A percentile compares a stretch with the other conserved stretches of the same genome.
Conservation (phyloP, 1,139 yeast species). For the Geotrichum phurueaensis region DNA sequence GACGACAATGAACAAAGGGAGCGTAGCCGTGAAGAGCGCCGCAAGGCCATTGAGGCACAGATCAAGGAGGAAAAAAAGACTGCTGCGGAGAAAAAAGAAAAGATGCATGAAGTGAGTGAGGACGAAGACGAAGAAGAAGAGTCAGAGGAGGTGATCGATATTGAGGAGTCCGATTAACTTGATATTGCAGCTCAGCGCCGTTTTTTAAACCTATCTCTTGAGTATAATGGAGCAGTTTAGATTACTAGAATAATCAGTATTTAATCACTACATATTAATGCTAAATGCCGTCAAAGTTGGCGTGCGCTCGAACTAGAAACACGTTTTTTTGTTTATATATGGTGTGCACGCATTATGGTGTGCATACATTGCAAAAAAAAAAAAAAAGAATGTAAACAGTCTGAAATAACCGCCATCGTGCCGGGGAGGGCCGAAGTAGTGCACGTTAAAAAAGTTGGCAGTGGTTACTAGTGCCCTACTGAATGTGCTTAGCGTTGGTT, state of each 20-base stretch:
- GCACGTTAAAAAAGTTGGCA: neutral
- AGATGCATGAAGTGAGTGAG: neutral
- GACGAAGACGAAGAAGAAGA: neutral
- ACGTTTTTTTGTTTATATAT: neutral
- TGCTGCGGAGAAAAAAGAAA: neutral
- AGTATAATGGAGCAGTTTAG: neutral
- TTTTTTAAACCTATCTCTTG: neutral
- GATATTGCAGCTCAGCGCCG: neutral
- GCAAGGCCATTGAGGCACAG: conserved; percentile 6
- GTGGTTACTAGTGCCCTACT: neutral
- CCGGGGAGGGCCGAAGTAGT: neutral
- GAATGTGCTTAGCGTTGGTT: neutral
- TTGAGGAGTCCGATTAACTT: neutral
- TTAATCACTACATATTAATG: neutral
- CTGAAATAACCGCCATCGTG: neutral
- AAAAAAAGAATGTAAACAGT: too few species aligned
- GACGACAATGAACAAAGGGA: conserved; percentile 19
- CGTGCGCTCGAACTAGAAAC: neutral
- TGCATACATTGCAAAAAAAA: neutral
- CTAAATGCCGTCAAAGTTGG: neutral
- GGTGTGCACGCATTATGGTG: neutral
- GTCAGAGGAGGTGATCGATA: neutral
- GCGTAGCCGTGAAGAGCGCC: neutral
- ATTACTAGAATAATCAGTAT: neutral
- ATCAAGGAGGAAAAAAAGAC: conserved; percentile 4